A percentile compares a stretch with the other conserved stretches of the same genome.
Evolutionary conservation across 805 yeast genomes (phyloP).

Genomic region (Hanseniaspora guilliermondii): DNA sequence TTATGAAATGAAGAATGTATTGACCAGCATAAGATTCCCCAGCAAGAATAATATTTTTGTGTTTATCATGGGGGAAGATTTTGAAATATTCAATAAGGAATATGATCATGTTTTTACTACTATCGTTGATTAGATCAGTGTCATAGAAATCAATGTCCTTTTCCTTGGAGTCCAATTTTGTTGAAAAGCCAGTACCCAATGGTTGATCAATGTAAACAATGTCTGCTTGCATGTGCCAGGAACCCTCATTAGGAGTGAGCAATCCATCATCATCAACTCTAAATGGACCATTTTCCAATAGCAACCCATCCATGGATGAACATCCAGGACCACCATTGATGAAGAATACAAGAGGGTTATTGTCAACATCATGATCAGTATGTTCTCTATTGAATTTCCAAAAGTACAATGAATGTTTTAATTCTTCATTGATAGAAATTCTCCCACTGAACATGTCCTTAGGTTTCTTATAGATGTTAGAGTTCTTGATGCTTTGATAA

Average conservation of each 20-base stretch:
- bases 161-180: neutral
- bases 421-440: conserved; percentile 41
- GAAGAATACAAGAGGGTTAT: conserved; percentile 42
- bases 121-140: conserved; percentile 37
- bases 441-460: conserved; percentile 52
- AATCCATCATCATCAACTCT: conserved; percentile 40
- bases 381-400: conserved; percentile 47
- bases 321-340: conserved; percentile 98
- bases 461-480: conserved; percentile 29
- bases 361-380: conserved; percentile 30
- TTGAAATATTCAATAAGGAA: conserved; percentile 58
- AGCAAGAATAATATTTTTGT: conserved; percentile 60
- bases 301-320: conserved; percentile 93
- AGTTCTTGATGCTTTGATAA: conserved; percentile 17
- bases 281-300: conserved; percentile 85
- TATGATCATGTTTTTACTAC: conserved; percentile 47
- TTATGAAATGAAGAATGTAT: conserved; percentile 79
- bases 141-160: conserved; percentile 30
- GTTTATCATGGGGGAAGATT: conserved; percentile 58
- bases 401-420: conserved; percentile 51
- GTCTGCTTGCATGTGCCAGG: conserved; percentile 76
- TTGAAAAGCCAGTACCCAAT: conserved; percentile 80
- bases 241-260: conserved; percentile 50
- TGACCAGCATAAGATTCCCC: conserved; percentile 98
- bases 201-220: conserved; percentile 88